These are phyloP conservation scores for Verticillium nonalfalfae DNA, from an alignment of 2,329 filamentous ascomycete genomes.

Conservation along the genomic window DNA sequence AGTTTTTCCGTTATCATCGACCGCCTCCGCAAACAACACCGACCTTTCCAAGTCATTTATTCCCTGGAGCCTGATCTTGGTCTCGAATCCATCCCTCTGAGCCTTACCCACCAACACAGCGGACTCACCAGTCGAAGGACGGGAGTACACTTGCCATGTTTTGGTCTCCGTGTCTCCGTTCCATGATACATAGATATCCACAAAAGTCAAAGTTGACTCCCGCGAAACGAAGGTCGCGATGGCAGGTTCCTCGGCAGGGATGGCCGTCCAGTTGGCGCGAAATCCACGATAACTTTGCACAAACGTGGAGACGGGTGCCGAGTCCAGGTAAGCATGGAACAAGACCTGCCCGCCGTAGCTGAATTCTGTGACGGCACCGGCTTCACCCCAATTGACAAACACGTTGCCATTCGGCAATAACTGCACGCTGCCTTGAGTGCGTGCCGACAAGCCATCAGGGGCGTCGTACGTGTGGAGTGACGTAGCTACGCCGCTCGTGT, in stretches of 20 bases:
- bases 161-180: slow-evolving; percentile 42
- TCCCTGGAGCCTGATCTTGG: slow-evolving; percentile 24
- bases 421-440: slow-evolving; percentile 17
- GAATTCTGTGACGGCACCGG: slow-evolving; percentile 41
- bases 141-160: slow-evolving; percentile 42
- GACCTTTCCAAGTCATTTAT: not conserved
- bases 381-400: slow-evolving; percentile 43
- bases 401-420: slow-evolving; percentile 32
- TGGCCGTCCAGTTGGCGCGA: slow-evolving; percentile 13
- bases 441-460: slow-evolving; percentile 7
- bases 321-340: slow-evolving; percentile 12
- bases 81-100: slow-evolving; percentile 36
- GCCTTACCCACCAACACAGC: slow-evolving; percentile 26
- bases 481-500: slow-evolving; percentile 4
- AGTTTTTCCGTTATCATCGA: not conserved
- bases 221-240: slow-evolving; percentile 15
- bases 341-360: slow-evolving; percentile 13
- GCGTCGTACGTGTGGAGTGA: slow-evolving; percentile 6
- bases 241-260: slow-evolving; percentile 11
- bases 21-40: not conserved
- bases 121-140: slow-evolving; percentile 24
- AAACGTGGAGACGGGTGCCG: slow-evolving; percentile 10
- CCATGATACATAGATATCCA: slow-evolving; percentile 43
- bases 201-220: slow-evolving; percentile 9
- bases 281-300: slow-evolving; percentile 19